Base-by-base conservation (phyloP, 2,329 filamentous ascomycete species). In the Anisogramma anomala region DNA sequence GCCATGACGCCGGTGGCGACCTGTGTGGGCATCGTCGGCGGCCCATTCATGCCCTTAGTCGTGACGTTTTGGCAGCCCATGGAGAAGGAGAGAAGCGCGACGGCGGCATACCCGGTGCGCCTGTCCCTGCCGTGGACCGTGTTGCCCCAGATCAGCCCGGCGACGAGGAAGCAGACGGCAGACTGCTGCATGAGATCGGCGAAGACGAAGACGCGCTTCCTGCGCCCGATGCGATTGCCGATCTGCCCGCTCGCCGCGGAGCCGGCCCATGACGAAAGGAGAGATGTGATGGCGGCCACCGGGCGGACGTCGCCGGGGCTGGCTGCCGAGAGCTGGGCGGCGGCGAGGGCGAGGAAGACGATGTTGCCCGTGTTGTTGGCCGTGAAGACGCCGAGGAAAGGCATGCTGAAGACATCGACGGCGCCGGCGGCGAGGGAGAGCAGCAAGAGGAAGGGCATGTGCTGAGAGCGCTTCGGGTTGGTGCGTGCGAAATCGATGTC, bases 361-460 rank as follows among this genome's bases (percentile, higher is more conserved):
- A 40, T 40, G 30, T 40, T 40, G 10, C 38, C 38, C 8, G 38
- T 40, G 30, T 40, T 40, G 22, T 40, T 40, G 20, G 38, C 38
- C 10, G 38, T 40, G 38, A 40, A 40, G 23, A 40, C 38, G 31
- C 38, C 30, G 9, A 40, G 38, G 15, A 34, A 40, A 11, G 38
- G 38, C 23, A 40, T 30, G 38, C 38, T 40, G 38, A 40, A 40
- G 38, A 40, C 38, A 18, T 40, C 38, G 38, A 40, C 23, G 23
- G 38, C 38, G 13, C 36, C 44, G 26, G 44, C 44, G 18, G 41
- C 41, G 30, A 46, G 43, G 36, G 36, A 42, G 10, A 42, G 44
- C 10, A 46, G 44, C 10, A 33, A 39, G 22, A 43, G 26, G 36
- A 46, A 46, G 41, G 44, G 44, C n/a, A 46, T 34, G 37, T 40